Evolutionary conservation across 768 basidiomycete genomes (phyloP).

Genomic region (Mycena capillaripes): DNA sequence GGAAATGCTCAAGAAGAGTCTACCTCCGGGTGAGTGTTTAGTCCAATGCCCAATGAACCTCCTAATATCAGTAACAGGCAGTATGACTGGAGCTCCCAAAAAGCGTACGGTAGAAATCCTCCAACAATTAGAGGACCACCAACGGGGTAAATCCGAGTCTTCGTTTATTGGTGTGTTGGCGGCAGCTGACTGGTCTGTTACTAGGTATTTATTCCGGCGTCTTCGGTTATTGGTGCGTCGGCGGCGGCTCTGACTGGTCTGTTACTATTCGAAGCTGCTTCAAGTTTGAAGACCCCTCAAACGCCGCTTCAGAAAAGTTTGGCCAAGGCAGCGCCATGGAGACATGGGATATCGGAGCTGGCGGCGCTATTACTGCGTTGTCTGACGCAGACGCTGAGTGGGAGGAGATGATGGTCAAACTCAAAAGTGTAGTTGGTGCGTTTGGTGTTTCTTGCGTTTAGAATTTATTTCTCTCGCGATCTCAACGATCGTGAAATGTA

Average conservation of each 20-base stretch:
- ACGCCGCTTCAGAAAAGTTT: conserved; percentile 6
- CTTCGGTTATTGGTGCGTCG: conserved; percentile 92
- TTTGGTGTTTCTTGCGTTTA: conserved; percentile 51
- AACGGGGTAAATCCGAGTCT: conserved; percentile 90
- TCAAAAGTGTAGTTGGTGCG: conserved; percentile 79
- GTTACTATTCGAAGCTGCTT: conserved; percentile 95
- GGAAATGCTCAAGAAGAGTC: conserved; percentile 81
- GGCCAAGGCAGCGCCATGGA: conserved; percentile 49
- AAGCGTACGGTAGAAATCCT: conserved; percentile 94
- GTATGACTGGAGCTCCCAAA: conserved; percentile 98
- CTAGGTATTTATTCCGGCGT: conserved; percentile 94
- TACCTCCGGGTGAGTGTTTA: conserved; percentile 81
- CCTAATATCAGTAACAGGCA: conserved; percentile 63
- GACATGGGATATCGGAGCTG: conserved; percentile 88
- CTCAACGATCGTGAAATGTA: conserved; percentile 28
- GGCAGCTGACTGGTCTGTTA: conserved; percentile 95
- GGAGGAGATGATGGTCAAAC: conserved; percentile 95
- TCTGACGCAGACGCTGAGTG: conserved; percentile 90
- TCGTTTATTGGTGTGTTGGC: conserved; percentile 93
- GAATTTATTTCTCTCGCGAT: conserved; percentile 34
- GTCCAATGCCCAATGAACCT: background rate
- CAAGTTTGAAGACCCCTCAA: conserved; percentile 66
- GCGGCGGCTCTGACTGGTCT: conserved; percentile 92
- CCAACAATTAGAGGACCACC: conserved; percentile 78
- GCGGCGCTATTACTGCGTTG: conserved; percentile 96